Evolutionary conservation across 768 basidiomycete genomes (phyloP), one percentile per base, ranked within the genome.

Genomic region (Gymnopilus junonius): DNA sequence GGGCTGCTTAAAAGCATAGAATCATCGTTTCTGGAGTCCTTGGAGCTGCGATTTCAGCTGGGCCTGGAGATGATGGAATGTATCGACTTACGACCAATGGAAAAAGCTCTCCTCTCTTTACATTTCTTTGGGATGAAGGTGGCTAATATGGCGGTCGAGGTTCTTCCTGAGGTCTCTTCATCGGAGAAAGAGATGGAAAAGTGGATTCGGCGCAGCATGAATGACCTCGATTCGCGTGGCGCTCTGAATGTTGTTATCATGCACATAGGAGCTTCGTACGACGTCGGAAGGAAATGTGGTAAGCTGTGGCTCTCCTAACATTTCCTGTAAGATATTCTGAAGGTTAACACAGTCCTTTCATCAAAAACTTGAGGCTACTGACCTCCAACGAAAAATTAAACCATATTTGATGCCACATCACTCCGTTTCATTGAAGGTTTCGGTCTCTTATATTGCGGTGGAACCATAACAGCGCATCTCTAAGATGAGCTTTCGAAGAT

Each of bases 51-150:
- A 3, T 64, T 72, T 48, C 31, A 21, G 20, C 48, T 69, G 21
- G 45, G 55, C 0, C 5, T 6, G 12, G 65, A 48, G 11, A 58
- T 48, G 23, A 42, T 64, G 2, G 51, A 50, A 11, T 59, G 40
- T 27, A 50, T 66, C 31, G 62, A 70, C 48, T 75, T 72, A 69
- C 31, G 39, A 12, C 40, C 45, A 12, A 56, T 75, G 0, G 70
- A 72, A 55, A 67, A 61, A 1, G 68, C 65, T 1, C 53, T 74
- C 14, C 66, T 70, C 8, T 59, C 58, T 15, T 65, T 67, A 5
- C 64, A 69, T 46, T 71, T 74, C 65, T 74, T 72, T 45, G 68
- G 73, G 0, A 43, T 74, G 65, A 35, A 55, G 15, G 43, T 40
- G 10, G 65, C 67, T 3, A 55, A 50, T 11, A 12, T 71, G 8